Conservation (phyloP, 345 rosid species). For the Salix koriyanagi region DNA sequence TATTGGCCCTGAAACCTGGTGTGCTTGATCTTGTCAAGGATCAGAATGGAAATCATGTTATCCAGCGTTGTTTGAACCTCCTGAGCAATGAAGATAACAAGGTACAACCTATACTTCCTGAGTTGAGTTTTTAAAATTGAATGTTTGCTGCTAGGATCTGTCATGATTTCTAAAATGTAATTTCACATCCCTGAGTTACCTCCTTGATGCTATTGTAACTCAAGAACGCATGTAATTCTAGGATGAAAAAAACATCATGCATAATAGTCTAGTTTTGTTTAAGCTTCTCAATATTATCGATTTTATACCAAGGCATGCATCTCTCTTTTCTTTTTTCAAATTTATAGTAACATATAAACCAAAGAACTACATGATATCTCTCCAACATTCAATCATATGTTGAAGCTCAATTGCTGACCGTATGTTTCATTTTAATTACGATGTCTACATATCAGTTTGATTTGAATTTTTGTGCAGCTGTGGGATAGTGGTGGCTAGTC, state of each 20-base stretch:
- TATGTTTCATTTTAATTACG: neutral
- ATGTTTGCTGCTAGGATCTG: neutral
- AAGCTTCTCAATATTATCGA: no score
- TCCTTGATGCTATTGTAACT: neutral
- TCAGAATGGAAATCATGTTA: conserved; percentile 75
- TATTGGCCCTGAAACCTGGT: conserved; percentile 50
- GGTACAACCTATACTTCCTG: conserved; percentile 24
- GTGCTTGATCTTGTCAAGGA: conserved; percentile 51
- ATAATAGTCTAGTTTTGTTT: no score
- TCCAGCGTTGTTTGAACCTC: conserved; percentile 64
- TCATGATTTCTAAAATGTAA: neutral
- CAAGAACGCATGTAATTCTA: neutral
- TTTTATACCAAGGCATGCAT: no score
- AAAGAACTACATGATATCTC: neutral
- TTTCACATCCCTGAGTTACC: neutral
- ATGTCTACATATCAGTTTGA: neutral
- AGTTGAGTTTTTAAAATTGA: neutral
- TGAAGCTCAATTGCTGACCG: neutral
- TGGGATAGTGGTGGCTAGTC: neutral
- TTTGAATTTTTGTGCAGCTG: no score
- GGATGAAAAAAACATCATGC: neutral
- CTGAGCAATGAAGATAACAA: conserved; percentile 48
- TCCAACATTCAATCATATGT: no score
- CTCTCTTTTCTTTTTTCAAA: no score
- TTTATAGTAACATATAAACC: neutral